phyloP scores from a whole-genome alignment of 2,329 filamentous ascomycete species.

The Aspergillus sp. region DNA sequence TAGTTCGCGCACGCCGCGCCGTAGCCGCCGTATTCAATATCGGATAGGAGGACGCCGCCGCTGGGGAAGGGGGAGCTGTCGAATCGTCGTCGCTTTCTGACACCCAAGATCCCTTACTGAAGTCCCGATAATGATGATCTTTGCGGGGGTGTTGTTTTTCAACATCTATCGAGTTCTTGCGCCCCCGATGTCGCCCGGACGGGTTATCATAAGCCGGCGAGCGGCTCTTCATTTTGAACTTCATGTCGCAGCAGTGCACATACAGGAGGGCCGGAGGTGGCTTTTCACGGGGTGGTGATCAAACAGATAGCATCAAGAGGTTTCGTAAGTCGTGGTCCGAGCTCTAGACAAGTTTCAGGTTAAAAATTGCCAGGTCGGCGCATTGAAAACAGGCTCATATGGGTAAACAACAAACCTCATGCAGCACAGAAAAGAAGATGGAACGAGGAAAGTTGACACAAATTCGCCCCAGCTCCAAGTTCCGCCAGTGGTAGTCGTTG shows the following conservation, averaged over 20 bases:
- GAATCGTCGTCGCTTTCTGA: constrained; percentile 31
- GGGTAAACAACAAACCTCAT: neutral
- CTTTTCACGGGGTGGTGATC: constrained; percentile 4
- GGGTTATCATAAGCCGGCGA: constrained; percentile 27
- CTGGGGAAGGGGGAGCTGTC: constrained; percentile 46
- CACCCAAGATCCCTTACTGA: constrained; percentile 26
- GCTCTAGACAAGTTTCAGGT: neutral
- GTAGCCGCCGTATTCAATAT: constrained; percentile 38
- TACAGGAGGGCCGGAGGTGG: constrained; percentile 16
- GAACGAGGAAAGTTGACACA: neutral
- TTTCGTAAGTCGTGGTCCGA: neutral
- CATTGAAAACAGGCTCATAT: neutral
- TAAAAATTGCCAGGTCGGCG: neutral
- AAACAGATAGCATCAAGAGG: constrained; percentile 8
- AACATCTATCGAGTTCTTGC: constrained; percentile 29
- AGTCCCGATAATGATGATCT: constrained; percentile 21
- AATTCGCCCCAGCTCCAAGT: neutral
- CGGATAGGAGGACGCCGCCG: constrained; percentile 53
- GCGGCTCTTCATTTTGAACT: constrained; percentile 30
- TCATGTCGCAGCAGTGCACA: constrained; percentile 29
- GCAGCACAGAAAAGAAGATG: neutral
- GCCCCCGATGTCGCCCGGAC: constrained; percentile 20
- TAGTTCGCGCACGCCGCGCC: constrained; percentile 34
- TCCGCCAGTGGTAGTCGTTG: neutral
- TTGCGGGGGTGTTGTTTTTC: constrained; percentile 32